Base-by-base conservation (phyloP, 192 early-diverging fungal genomes). In the Dispira simplex region DNA sequence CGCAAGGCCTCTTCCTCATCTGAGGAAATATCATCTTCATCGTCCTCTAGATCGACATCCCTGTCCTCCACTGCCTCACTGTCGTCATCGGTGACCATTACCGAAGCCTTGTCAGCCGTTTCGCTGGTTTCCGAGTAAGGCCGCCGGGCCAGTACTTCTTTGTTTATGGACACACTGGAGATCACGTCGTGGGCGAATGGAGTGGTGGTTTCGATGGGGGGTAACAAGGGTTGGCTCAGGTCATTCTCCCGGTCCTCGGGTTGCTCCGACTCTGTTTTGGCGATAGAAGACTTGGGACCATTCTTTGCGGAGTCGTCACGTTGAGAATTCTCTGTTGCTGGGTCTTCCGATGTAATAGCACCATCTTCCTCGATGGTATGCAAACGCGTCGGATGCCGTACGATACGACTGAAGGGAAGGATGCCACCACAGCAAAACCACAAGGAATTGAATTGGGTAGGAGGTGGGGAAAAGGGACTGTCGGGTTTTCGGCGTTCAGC, bases 1-100 rank as follows among this genome's bases (percentile, higher is more conserved):
- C 4, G 77, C 71, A 27, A 73, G 73, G 56, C 73, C 71, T 9
- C 71, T 70, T 32, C 75, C 71, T 69, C 75, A 69, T 51, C 71
- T 66, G 14, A 73, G 73, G 28, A 78, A n/a, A 46, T 66, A 8
- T 51, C 48, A 26, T 62, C 63, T 47, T 75, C 76, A 0, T 77
- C 76, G 39, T 70, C 73, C 25, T 26, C 65, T 20, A 75, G 71
- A 43, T 65, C 25, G 23, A 71, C 71, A 27, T 68, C 71, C 12
- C 70, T 68, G 64, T 66, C 64, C 52, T 8, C 52, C 20, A 8
- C 10, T 12, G 9, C n/a, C n/a, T n/a, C n/a, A n/a, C n/a, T n/a
- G 52, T 9, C 10, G 52, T 54, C 20, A n/a, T 11, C n/a, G 9
- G 10, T 8, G 52, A 25, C 52, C 9, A 8, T 8, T n/a, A 23